Evolutionary conservation across 2,329 filamentous ascomycete genomes (phyloP), one percentile per base, ranked within the genome.

Genomic region (Colletotrichum falcatum): DNA sequence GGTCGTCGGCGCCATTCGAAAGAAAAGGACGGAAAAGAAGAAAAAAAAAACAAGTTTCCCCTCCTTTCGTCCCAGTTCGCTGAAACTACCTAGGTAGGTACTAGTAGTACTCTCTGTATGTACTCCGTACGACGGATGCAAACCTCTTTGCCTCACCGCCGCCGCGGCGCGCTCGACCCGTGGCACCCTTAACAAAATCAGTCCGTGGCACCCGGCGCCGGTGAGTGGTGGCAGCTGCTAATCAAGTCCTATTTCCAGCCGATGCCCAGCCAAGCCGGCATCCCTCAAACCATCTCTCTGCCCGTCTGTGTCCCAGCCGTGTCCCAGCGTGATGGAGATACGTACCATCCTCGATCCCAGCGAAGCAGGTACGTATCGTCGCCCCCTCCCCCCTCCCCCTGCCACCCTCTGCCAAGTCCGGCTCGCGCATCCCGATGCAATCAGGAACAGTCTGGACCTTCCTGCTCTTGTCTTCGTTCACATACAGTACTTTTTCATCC

Each of bases 61-160:
- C 8, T 33, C 49, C 28, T 30, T 20, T 39, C 54, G n/a, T 58
- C 55, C 26, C 33, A 63, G 35, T 44, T 37, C 23, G 59, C 30
- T 62, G 67, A 49, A 59, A 63, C 68, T 48, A 63, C 16, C 44
- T 28, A 42, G n/a, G n/a, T n/a, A n/a, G n/a, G n/a, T n/a, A n/a
- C n/a, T n/a, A n/a, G n/a, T n/a, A n/a, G n/a, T n/a, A n/a, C n/a
- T n/a, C n/a, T n/a, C n/a, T n/a, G n/a, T n/a, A n/a, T n/a, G n/a
- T n/a, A n/a, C n/a, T n/a, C n/a, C n/a, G n/a, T n/a, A n/a, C n/a
- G n/a, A n/a, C n/a, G 58, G 44, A 53, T 3, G 35, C 58, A 39
- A 58, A 71, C 58, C 66, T 63, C 56, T 44, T 61, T 66, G 58
- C 37, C 64, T 71, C 65, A 70, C 67, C 67, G 67, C 49, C 51